phyloP scores from a whole-genome alignment of 805 yeast genomes.

The Ogataea angusta region DNA sequence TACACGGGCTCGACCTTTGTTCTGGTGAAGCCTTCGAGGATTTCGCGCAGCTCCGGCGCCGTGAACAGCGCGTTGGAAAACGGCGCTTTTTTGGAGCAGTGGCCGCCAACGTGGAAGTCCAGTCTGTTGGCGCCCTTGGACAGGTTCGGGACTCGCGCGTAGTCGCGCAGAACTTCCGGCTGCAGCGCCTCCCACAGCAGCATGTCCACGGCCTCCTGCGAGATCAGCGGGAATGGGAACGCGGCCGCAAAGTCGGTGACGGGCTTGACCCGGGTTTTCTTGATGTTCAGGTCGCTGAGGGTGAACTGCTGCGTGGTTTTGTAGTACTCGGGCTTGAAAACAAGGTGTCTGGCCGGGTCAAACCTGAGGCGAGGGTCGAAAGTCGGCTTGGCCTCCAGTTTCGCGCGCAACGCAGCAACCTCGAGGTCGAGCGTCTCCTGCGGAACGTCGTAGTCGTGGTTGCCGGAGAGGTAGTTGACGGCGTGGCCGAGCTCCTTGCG shows the following conservation, averaged over 20 bases:
- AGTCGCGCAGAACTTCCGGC: constrained; percentile 39
- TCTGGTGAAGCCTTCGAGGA: constrained; percentile 48
- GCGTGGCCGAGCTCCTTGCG: constrained; percentile 18
- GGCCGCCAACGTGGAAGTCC: constrained; percentile 50
- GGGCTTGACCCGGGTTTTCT: constrained; percentile 29
- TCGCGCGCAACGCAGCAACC: constrained; percentile 16
- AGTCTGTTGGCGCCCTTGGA: constrained; percentile 31
- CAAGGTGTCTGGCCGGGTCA: constrained; percentile 37
- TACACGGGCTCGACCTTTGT: constrained; percentile 42
- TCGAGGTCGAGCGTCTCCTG: constrained; percentile 25
- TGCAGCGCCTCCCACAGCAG: constrained; percentile 50
- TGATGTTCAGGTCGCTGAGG: constrained; percentile 35
- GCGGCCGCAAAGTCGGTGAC: constrained; percentile 41
- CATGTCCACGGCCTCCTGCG: constrained; percentile 54
- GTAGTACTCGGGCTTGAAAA: constrained; percentile 35
- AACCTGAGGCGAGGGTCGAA: constrained; percentile 32
- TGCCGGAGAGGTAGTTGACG: constrained; percentile 17
- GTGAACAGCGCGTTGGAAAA: constrained; percentile 50
- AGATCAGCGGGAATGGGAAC: constrained; percentile 56
- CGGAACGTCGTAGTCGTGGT: constrained; percentile 23
- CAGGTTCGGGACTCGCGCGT: constrained; percentile 38
- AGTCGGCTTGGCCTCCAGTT: constrained; percentile 24
- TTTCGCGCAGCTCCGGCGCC: constrained; percentile 46
- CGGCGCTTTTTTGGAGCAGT: constrained; percentile 37
- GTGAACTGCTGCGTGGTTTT: constrained; percentile 37